phyloP scores from a whole-genome alignment of 352 stramenopile genomes.

The Phytophthora pini region DNA sequence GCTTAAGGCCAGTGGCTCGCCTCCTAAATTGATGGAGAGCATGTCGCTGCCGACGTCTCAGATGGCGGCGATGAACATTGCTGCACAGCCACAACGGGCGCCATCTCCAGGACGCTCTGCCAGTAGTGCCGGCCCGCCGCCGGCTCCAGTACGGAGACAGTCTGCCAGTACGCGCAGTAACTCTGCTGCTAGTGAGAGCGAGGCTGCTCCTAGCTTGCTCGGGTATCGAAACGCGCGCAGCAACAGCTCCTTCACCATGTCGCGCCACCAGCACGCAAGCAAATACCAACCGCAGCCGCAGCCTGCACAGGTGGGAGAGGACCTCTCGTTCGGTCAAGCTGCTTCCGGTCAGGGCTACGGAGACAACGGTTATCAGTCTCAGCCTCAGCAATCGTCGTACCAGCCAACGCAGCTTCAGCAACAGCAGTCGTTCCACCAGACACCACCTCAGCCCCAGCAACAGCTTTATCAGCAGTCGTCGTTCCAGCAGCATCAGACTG shows the following conservation, averaged over 20 bases:
- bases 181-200: conserved; percentile 27
- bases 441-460: conserved; percentile 18
- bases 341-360: conserved; percentile 18
- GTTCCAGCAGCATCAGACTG: conserved; percentile 17
- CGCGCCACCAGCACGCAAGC: conserved; percentile 29
- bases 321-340: conserved; percentile 34
- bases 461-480: conserved; percentile 25
- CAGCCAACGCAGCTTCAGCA: conserved; percentile 18
- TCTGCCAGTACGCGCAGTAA: conserved; percentile 23
- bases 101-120: conserved; percentile 17
- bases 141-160: conserved; percentile 17
- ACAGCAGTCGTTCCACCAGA: conserved; percentile 23
- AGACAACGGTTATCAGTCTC: conserved; percentile 32
- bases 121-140: conserved; percentile 7
- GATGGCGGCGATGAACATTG: conserved; percentile 33
- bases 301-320: conserved; percentile 27
- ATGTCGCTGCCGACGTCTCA: conserved; percentile 28
- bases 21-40: conserved; percentile 14
- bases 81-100: conserved; percentile 12
- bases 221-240: conserved; percentile 39
- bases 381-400: conserved; percentile 19
- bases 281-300: conserved; percentile 34
- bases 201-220: conserved; percentile 27
- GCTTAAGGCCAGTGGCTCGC: conserved; percentile 21
- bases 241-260: conserved; percentile 30